Evolutionary conservation across 2,329 filamentous ascomycete species (phyloP).

Genomic region (Curvularia eragrostidis): DNA sequence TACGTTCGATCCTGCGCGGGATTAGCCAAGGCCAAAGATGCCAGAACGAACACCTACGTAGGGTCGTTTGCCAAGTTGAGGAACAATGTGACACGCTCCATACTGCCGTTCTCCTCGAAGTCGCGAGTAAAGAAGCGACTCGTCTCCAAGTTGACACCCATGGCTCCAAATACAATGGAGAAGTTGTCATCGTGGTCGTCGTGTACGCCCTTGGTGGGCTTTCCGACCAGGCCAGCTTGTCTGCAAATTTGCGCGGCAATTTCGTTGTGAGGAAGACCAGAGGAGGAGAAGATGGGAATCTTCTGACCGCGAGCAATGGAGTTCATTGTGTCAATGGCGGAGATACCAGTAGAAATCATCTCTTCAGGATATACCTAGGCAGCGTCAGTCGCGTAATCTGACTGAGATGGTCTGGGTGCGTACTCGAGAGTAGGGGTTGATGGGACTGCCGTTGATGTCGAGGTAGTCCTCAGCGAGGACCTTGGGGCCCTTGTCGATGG

Average conservation of each 20-base stretch:
- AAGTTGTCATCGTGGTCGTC: constrained; percentile 99
- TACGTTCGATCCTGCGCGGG: constrained; percentile 85
- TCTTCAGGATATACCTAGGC: constrained; percentile 93
- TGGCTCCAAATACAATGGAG: constrained; percentile 98
- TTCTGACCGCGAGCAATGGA: constrained; percentile 96
- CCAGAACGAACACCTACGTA: constrained; percentile 69
- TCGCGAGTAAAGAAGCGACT: constrained; percentile 98
- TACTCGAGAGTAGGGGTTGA: constrained; percentile 97
- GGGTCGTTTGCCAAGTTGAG: constrained; percentile 99
- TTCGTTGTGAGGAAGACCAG: constrained; percentile 98
- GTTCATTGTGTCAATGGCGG: constrained; percentile 96
- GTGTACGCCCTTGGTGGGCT: constrained; percentile 92
- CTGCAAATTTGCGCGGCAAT: constrained; percentile 98
- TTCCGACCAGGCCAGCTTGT: constrained; percentile 91
- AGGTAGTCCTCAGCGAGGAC: constrained; percentile 97
- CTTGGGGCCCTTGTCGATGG: constrained; percentile 99
- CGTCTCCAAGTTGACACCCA: constrained; percentile 99
- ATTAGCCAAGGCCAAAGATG: constrained; percentile 25
- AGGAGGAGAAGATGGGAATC: constrained; percentile 98
- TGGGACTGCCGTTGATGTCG: constrained; percentile 98
- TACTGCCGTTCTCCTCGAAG: constrained; percentile 98
- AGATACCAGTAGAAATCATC: constrained; percentile 99
- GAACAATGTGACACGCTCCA: constrained; percentile 97
- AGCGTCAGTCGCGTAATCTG: constrained; percentile 33
- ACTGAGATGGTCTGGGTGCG: constrained; percentile 37